Percentiles rank a stretch among this genome's conserved stretches.
phyloP scores from a whole-genome alignment of 495 filamentous ascomycete genomes.

The Penicillium dipodomyicola region DNA sequence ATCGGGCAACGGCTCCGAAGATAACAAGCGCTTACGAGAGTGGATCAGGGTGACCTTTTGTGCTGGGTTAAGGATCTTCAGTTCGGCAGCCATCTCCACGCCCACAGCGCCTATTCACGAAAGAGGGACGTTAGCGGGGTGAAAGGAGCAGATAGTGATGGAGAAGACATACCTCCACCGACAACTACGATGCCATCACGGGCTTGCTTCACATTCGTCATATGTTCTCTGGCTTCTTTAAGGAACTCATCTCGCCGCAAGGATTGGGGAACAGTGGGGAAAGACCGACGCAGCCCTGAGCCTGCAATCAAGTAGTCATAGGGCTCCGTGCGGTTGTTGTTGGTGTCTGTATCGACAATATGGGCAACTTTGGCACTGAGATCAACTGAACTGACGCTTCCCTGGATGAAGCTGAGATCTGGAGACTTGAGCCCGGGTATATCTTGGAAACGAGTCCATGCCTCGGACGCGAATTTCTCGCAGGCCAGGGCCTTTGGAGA shows the following conservation, averaged over 20 bases:
- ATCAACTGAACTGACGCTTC: constrained; percentile 55
- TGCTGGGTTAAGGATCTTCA: constrained; percentile 57
- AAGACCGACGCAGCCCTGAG: constrained; percentile 58
- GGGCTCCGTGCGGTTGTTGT: constrained; percentile 26
- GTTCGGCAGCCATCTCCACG: constrained; percentile 68
- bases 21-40: constrained; percentile 60
- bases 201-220: constrained; percentile 26
- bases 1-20: constrained; percentile 62
- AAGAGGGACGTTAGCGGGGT: background rate
- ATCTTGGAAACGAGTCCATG: constrained; percentile 61
- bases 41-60: constrained; percentile 65
- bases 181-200: constrained; percentile 56
- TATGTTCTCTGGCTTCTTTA: constrained; percentile 44
- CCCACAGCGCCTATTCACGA: constrained; percentile 57
- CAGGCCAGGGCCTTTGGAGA: constrained; percentile 60
- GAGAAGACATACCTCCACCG: constrained; percentile 42
- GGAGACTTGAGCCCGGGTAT: constrained; percentile 55
- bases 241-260: constrained; percentile 53
- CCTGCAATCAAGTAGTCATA: constrained; percentile 67
- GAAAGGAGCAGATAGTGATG: constrained; percentile 25
- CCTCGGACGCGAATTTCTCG: constrained; percentile 50
- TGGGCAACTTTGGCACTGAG: constrained; percentile 48
- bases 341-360: constrained; percentile 33
- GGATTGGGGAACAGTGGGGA: constrained; percentile 62
- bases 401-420: constrained; percentile 54